phyloP scores from a whole-genome alignment of 108 stramenopile genomes.

The Nannochloropsis salina region DNA sequence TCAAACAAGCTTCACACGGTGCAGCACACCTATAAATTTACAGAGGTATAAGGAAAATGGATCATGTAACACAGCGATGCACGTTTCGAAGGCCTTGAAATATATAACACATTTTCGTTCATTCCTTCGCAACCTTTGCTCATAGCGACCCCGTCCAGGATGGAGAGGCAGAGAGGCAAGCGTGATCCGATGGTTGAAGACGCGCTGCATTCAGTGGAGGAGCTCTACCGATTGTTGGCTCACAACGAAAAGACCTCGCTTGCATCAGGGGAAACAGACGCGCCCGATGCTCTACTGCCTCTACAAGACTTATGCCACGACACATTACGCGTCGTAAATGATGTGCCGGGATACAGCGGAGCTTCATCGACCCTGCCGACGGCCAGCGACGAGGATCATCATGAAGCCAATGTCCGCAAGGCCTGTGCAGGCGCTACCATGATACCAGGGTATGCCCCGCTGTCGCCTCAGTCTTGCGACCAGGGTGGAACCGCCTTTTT shows the following conservation, averaged over 20 bases:
- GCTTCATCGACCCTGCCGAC: neutral
- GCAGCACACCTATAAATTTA: too few relatives aligned
- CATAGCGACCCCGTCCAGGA: neutral
- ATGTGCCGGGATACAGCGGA: neutral
- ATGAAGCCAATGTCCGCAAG: neutral
- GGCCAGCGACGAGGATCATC: neutral
- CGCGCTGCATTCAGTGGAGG: neutral
- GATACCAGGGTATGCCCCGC: neutral
- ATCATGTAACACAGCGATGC: too few relatives aligned
- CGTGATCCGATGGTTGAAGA: neutral
- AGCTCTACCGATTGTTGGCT: neutral
- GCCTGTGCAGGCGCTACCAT: neutral
- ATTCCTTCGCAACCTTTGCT: neutral
- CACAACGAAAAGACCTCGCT: neutral
- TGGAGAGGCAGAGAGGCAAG: neutral
- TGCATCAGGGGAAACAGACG: neutral
- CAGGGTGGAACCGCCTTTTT: too few relatives aligned
- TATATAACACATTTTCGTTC: neutral
- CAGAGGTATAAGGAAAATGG: too few relatives aligned
- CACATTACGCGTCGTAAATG: neutral
- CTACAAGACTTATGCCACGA: conserved; percentile 8
- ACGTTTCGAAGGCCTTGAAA: too few relatives aligned
- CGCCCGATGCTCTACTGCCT: neutral
- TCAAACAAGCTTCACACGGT: too few relatives aligned
- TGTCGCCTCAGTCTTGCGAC: too few relatives aligned